Conservation (phyloP, 2,329 filamentous ascomycete species). For the Rhynchosporium secalis region DNA sequence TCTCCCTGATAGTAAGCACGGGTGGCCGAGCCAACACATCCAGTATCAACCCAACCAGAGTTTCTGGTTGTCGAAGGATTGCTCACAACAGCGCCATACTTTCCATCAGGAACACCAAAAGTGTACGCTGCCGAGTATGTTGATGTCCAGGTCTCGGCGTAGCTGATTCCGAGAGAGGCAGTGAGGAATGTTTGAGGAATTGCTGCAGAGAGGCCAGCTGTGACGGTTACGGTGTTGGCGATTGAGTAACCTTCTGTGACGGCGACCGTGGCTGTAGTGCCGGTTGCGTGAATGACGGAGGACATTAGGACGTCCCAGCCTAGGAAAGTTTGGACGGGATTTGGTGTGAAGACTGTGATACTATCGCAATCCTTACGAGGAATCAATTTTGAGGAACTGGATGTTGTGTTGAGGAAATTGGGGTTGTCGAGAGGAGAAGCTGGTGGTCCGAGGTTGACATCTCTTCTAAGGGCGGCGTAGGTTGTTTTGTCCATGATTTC, state of each 20-base stretch:
- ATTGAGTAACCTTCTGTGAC: slow-evolving; percentile 41
- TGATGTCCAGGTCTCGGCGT: slow-evolving; percentile 40
- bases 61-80: slow-evolving; percentile 41
- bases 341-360: slow-evolving; percentile 32
- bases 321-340: slow-evolving; percentile 38
- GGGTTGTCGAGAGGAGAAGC: slow-evolving; percentile 12
- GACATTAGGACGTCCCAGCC: slow-evolving; percentile 46
- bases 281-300: slow-evolving; percentile 39
- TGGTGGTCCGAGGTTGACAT: slow-evolving; percentile 10
- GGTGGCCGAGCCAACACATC: slow-evolving; percentile 40
- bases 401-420: background rate
- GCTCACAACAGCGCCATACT: slow-evolving; percentile 45
- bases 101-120: slow-evolving; percentile 41
- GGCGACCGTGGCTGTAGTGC: slow-evolving; percentile 37
- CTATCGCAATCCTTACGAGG: slow-evolving; percentile 23
- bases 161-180: slow-evolving; percentile 34
- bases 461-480: slow-evolving; percentile 29
- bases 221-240: slow-evolving; percentile 39
- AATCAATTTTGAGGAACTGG: background rate
- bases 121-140: slow-evolving; percentile 38
- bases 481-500: slow-evolving; percentile 36
- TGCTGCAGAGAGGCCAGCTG: slow-evolving; percentile 24
- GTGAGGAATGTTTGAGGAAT: slow-evolving; percentile 38
- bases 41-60: slow-evolving; percentile 41
- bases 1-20: slow-evolving; percentile 40